Evolutionary conservation across 345 rosid genomes (phyloP).

Genomic region (Brassica juncea): DNA sequence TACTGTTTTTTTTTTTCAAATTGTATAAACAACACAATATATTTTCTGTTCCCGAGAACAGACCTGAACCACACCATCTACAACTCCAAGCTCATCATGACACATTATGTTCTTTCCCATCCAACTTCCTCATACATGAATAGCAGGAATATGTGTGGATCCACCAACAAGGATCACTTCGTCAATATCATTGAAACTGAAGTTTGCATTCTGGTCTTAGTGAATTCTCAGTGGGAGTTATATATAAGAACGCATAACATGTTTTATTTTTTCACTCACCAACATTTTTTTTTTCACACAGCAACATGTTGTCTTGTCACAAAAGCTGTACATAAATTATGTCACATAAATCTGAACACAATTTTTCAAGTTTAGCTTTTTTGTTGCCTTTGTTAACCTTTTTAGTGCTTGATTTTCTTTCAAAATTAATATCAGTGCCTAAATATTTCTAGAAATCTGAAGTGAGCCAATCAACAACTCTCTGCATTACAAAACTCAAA

Average conservation of each 20-base stretch:
- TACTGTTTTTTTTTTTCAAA: no score
- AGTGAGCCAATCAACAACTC: slow-evolving; percentile 45
- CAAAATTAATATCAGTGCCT: slow-evolving; percentile 74
- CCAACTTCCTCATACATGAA: slow-evolving; percentile 44
- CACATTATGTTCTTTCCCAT: slow-evolving; percentile 93
- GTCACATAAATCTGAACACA: slow-evolving; percentile 86
- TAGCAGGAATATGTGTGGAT: slow-evolving; percentile 94
- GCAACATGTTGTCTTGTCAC: background rate
- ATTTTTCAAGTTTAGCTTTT: slow-evolving; percentile 83
- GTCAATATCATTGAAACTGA: slow-evolving; percentile 75
- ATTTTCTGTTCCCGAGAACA: background rate
- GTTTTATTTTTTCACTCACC: no score
- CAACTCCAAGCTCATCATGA: slow-evolving; percentile 95
- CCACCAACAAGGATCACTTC: slow-evolving; percentile 99
- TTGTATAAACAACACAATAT: no score
- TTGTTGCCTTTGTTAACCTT: slow-evolving; percentile 87
- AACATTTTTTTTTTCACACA: background rate
- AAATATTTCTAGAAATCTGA: slow-evolving; percentile 57
- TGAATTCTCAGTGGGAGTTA: slow-evolving; percentile 81
- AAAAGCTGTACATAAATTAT: slow-evolving; percentile 39
- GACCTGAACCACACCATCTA: slow-evolving; percentile 99
- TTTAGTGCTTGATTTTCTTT: slow-evolving; percentile 98
- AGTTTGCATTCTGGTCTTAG: slow-evolving; percentile 72
- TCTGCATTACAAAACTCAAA: slow-evolving; percentile 45
- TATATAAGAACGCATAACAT: no score